Evolutionary conservation across 192 early-diverging fungal genomes (phyloP).

Genomic region (Umbelopsis sp.): DNA sequence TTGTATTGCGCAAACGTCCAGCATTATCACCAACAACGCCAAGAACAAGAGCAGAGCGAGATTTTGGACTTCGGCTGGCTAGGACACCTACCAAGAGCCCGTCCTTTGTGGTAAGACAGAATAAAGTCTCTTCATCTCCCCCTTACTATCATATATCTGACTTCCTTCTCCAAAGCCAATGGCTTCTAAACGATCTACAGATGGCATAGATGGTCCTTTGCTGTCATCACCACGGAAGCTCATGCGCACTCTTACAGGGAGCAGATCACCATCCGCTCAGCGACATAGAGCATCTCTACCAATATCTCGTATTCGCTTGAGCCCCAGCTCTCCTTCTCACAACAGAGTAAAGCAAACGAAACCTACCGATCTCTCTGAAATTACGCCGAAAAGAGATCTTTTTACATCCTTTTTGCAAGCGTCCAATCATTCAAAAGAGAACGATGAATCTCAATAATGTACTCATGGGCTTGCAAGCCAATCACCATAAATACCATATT

Average conservation of each 20-base stretch:
- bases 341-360: not conserved
- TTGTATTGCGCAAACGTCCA: conserved; percentile 11
- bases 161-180: not conserved
- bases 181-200: not conserved
- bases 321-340: not conserved
- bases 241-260: conserved; percentile 3
- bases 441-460: not conserved
- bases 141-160: not conserved
- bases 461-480: too few species aligned
- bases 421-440: not conserved
- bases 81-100: conserved; percentile 10
- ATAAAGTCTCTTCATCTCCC: not conserved
- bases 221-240: not conserved
- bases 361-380: not conserved
- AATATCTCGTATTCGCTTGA: conserved; percentile 1
- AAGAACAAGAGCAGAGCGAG: conserved; percentile 14
- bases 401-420: conserved; percentile 8
- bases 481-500: not conserved
- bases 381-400: not conserved
- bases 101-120: not conserved
- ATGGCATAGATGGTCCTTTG: not conserved
- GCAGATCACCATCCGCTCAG: not conserved
- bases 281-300: not conserved
- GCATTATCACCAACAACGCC: conserved; percentile 21
- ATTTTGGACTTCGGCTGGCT: conserved; percentile 16